A percentile compares a stretch with the other conserved stretches of the same genome.
Evolutionary conservation across 176 grass and related monocot genomes (phyloP).

Genomic region (Eremochloa ophiuroides): DNA sequence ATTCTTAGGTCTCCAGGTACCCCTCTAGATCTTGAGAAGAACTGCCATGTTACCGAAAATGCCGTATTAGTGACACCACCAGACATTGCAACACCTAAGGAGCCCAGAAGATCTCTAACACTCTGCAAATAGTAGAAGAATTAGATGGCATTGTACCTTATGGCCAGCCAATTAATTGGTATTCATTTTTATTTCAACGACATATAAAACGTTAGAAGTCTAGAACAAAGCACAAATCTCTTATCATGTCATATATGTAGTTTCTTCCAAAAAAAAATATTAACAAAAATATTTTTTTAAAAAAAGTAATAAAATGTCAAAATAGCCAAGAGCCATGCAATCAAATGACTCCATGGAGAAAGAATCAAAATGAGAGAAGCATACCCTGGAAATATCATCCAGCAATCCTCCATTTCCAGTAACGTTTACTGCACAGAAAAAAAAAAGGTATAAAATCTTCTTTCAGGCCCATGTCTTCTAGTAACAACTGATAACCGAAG

Average conservation of each 20-base stretch:
- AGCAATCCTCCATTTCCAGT: slow-evolving; percentile 53
- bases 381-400: slow-evolving; percentile 68
- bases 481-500: not conserved
- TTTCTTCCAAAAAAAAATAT: slow-evolving; percentile 31
- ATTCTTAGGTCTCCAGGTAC: not conserved
- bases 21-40: not conserved
- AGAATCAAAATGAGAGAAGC: slow-evolving; percentile 3
- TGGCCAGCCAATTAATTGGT: not conserved
- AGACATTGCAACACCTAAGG: slow-evolving; percentile 55
- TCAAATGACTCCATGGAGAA: not conserved
- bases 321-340: slow-evolving; percentile 6
- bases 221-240: slow-evolving; percentile 22
- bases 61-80: slow-evolving; percentile 43
- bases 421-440: slow-evolving; percentile 46
- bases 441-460: not conserved
- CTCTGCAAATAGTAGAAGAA: slow-evolving; percentile 45
- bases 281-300: not conserved
- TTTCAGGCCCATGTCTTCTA: slow-evolving; percentile 2
- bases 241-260: slow-evolving; percentile 20
- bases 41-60: slow-evolving; percentile 40
- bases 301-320: not conserved
- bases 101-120: slow-evolving; percentile 70
- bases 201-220: not conserved
- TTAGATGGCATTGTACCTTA: not conserved
- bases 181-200: not conserved